A percentile compares a stretch with the other conserved stretches of the same genome.
phyloP scores from a whole-genome alignment of 805 yeast genomes.

The Metschnikowia arizonensis region DNA sequence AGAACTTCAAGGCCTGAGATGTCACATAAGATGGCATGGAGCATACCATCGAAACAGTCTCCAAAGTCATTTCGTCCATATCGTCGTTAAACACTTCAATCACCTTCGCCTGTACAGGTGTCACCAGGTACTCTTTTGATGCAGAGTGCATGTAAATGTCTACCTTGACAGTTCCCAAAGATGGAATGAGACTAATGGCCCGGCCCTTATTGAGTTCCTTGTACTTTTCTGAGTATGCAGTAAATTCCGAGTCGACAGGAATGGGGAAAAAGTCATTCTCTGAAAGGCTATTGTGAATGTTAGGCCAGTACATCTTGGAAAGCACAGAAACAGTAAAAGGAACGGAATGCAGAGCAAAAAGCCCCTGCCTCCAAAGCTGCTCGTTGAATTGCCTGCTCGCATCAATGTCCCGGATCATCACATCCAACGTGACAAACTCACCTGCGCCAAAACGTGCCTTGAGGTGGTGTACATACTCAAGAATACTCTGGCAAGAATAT shows the following conservation, averaged over 20 bases:
- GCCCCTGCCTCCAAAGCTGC: conserved; percentile 25
- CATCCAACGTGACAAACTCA: conserved; percentile 66
- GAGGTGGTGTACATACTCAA: conserved; percentile 46
- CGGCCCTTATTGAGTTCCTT: conserved; percentile 51
- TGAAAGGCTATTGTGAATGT: conserved; percentile 29
- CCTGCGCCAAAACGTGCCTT: conserved; percentile 63
- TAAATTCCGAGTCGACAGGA: conserved; percentile 49
- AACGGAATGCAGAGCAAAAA: neutral
- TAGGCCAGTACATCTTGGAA: conserved; percentile 82
- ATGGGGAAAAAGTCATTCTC: conserved; percentile 40
- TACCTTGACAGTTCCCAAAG: conserved; percentile 59
- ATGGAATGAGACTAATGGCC: conserved; percentile 50
- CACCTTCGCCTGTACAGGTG: conserved; percentile 69
- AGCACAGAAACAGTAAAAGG: conserved; percentile 41
- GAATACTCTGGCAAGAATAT: conserved; percentile 39
- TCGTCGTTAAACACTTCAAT: conserved; percentile 45
- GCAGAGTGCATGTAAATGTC: conserved; percentile 39
- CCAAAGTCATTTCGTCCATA: conserved; percentile 30
- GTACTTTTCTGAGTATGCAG: conserved; percentile 43
- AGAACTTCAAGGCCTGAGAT: conserved; percentile 43
- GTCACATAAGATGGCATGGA: conserved; percentile 21
- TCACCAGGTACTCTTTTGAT: conserved; percentile 41
- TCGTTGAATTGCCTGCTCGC: conserved; percentile 50
- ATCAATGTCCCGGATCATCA: conserved; percentile 74
- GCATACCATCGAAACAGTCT: conserved; percentile 18